Evolutionary conservation across 2,329 filamentous ascomycete genomes (phyloP).

Genomic region (Beauveria brongniartii): DNA sequence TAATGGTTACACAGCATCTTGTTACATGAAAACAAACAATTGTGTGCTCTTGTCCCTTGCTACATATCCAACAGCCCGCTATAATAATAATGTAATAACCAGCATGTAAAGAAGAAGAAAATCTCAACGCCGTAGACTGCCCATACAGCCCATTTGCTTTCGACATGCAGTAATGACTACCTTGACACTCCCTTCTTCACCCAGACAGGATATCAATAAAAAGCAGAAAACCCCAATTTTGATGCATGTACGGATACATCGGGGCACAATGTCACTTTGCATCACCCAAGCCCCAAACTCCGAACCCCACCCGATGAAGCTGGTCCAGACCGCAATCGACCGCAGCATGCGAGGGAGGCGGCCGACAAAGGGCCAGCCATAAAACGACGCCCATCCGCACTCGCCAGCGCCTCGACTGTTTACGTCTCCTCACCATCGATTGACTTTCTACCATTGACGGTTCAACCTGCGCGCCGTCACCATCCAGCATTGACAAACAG

Average conservation of each 20-base stretch:
- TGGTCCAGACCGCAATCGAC: constrained; percentile 23
- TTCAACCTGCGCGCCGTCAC: background rate
- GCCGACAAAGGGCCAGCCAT: constrained; percentile 1
- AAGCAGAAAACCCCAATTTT: background rate
- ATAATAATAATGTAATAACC: background rate
- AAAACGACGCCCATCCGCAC: constrained; percentile 5
- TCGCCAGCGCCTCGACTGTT: background rate
- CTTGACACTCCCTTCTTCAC: background rate
- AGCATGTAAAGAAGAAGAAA: background rate
- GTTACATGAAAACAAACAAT: background rate
- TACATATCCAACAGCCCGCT: background rate
- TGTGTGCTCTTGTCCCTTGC: background rate
- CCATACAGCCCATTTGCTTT: background rate
- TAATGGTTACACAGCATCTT: constrained; percentile 2
- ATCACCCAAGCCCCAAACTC: constrained; percentile 10
- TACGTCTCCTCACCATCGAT: background rate
- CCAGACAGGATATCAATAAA: background rate
- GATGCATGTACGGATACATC: background rate
- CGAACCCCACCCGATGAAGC: constrained; percentile 14
- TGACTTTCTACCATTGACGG: no score
- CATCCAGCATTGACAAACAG: background rate
- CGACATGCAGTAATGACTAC: background rate
- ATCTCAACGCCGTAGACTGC: background rate
- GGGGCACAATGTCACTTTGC: constrained; percentile 2
- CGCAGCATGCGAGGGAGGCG: background rate